A percentile compares a stretch with the other conserved stretches of the same genome.
These are phyloP conservation scores for Pestalotiopsis sp. DNA, from an alignment of 2,329 filamentous ascomycete genomes.

Conservation along the genomic window DNA sequence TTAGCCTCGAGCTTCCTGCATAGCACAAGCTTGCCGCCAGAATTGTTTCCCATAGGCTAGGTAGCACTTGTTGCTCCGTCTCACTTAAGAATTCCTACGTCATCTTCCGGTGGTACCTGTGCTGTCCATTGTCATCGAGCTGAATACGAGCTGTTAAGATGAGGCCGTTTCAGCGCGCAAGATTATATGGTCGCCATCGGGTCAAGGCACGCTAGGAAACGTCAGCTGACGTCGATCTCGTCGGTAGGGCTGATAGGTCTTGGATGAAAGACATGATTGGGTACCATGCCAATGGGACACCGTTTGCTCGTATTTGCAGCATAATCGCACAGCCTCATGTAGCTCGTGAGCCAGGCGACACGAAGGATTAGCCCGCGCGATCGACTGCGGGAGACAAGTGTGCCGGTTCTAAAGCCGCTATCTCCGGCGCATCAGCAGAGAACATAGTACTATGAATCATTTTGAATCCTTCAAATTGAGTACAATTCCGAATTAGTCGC, in stretches of 20 bases:
- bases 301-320: no score
- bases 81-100: background rate
- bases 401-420: no score
- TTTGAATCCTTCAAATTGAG: no score
- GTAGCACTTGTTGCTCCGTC: background rate
- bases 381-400: no score
- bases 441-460: no score
- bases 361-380: no score
- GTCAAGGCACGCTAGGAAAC: background rate
- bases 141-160: background rate
- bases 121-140: background rate
- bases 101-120: background rate
- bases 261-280: no score
- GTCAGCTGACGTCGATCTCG: background rate
- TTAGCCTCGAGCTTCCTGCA: background rate
- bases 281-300: no score
- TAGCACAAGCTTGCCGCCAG: background rate
- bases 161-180: background rate
- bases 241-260: background rate
- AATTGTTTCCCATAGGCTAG: background rate
- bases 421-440: no score
- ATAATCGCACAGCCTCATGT: no score
- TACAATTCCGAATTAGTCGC: no score
- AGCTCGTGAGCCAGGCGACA: no score
- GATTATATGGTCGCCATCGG: background rate